Evolutionary conservation across 2,329 filamentous ascomycete species (phyloP).

Genomic region (Penicillium sp.): DNA sequence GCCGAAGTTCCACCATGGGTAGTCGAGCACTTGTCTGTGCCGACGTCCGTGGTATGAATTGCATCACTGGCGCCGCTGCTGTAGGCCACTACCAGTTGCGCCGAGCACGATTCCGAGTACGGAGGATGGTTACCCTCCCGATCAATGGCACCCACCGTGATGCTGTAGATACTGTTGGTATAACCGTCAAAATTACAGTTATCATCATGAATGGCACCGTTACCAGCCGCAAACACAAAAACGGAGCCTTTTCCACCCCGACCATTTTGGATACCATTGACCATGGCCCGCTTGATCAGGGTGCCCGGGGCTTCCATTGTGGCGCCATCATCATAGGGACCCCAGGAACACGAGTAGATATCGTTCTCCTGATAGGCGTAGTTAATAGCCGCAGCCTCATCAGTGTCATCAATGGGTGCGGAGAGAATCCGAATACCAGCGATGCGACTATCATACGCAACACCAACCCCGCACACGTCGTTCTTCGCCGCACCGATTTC

Average conservation of each 20-base stretch:
- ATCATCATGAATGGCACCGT: conserved; percentile 75
- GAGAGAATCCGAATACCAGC: conserved; percentile 88
- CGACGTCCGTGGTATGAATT: conserved; percentile 95
- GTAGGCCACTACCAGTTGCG: conserved; percentile 90
- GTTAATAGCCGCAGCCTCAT: conserved; percentile 87
- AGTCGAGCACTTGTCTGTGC: conserved; percentile 65
- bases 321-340: conserved; percentile 81
- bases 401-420: conserved; percentile 78
- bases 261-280: conserved; percentile 83
- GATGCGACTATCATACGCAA: conserved; percentile 85
- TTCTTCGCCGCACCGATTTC: conserved; percentile 86
- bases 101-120: conserved; percentile 93
- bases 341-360: conserved; percentile 98
- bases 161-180: conserved; percentile 98
- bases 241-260: conserved; percentile 76
- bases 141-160: conserved; percentile 89
- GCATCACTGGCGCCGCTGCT: conserved; percentile 81
- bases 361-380: conserved; percentile 85
- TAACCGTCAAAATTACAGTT: conserved; percentile 99
- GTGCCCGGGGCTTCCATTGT: conserved; percentile 92
- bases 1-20: conserved; percentile 89
- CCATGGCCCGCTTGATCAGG: conserved; percentile 79
- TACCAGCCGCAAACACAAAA: conserved; percentile 93
- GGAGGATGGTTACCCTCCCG: conserved; percentile 79
- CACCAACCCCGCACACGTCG: conserved; percentile 86